Evolutionary conservation across 805 yeast genomes (phyloP).

Genomic region (Candida jianshihensis): DNA sequence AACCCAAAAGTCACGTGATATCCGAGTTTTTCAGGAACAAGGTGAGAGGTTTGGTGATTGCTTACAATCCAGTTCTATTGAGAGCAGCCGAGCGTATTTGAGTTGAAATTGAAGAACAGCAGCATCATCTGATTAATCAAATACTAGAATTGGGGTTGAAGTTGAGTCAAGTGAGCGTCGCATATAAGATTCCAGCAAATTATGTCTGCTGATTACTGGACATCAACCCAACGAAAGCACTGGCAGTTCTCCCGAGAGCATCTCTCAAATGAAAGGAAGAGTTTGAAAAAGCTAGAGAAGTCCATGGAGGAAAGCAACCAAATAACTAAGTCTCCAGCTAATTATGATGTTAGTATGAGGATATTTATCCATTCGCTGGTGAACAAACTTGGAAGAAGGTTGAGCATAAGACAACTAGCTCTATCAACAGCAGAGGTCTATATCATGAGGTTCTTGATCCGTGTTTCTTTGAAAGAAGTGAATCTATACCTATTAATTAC

Average conservation of each 20-base stretch:
- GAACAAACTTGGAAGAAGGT: constrained; percentile 69
- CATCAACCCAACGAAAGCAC: constrained; percentile 66
- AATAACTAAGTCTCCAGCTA: constrained; percentile 33
- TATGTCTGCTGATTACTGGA: constrained; percentile 85
- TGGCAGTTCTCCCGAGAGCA: constrained; percentile 77
- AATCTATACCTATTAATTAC: constrained; percentile 78
- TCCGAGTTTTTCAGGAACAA: no score
- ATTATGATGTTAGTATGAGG: constrained; percentile 49
- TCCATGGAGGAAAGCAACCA: constrained; percentile 33
- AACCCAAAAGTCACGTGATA: no score
- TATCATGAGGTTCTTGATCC: constrained; percentile 66
- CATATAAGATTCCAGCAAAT: neutral
- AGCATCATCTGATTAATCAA: no score
- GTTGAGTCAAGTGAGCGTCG: no score
- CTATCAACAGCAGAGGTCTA: constrained; percentile 87
- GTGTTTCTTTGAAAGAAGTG: constrained; percentile 70
- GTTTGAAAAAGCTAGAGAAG: constrained; percentile 31
- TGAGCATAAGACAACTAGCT: constrained; percentile 75
- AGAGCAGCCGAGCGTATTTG: no score
- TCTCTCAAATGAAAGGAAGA: constrained; percentile 37
- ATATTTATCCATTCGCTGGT: constrained; percentile 75
- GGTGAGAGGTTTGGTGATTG: no score
- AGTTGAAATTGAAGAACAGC: no score
- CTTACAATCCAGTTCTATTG: no score
- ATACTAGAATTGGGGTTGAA: no score